These are phyloP conservation scores for Ceratocystis cacaofunesta DNA, from an alignment of 2,329 filamentous ascomycete genomes.

Conservation along the genomic window DNA sequence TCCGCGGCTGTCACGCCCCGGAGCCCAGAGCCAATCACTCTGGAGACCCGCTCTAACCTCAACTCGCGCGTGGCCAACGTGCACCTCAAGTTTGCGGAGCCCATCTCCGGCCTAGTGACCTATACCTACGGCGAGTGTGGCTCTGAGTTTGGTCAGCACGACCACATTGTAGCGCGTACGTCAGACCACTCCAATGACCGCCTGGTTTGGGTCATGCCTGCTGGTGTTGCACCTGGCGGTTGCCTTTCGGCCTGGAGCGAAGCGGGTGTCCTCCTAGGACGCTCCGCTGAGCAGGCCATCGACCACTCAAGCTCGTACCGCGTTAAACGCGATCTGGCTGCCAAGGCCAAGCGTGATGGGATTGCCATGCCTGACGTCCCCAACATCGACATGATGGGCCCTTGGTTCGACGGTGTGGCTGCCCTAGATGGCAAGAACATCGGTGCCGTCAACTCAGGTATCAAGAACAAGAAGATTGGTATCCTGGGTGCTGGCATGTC, in stretches of 20 bases:
- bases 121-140: conserved; percentile 20
- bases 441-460: conserved; percentile 32
- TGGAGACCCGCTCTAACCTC: conserved; percentile 15
- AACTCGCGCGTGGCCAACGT: conserved; percentile 18
- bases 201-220: conserved; percentile 20
- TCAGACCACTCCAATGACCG: conserved; percentile 19
- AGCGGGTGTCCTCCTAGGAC: conserved; percentile 21
- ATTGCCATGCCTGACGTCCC: conserved; percentile 35
- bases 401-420: conserved; percentile 52
- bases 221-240: conserved; percentile 22
- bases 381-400: conserved; percentile 25
- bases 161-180: conserved; percentile 18
- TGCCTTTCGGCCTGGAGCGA: conserved; percentile 30
- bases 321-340: conserved; percentile 10
- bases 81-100: conserved; percentile 18
- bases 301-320: conserved; percentile 17
- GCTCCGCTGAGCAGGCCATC: conserved; percentile 21
- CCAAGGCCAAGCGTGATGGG: conserved; percentile 20
- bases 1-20: conserved; percentile 13
- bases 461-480: conserved; percentile 44
- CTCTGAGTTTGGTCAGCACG: conserved; percentile 17
- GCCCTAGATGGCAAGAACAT: conserved; percentile 35
- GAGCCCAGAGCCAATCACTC: conserved; percentile 11
- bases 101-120: conserved; percentile 17
- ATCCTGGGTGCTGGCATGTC: conserved; percentile 53